These are phyloP conservation scores for Entonaema liquescens DNA, from an alignment of 495 filamentous ascomycete genomes.

Conservation along the genomic window DNA sequence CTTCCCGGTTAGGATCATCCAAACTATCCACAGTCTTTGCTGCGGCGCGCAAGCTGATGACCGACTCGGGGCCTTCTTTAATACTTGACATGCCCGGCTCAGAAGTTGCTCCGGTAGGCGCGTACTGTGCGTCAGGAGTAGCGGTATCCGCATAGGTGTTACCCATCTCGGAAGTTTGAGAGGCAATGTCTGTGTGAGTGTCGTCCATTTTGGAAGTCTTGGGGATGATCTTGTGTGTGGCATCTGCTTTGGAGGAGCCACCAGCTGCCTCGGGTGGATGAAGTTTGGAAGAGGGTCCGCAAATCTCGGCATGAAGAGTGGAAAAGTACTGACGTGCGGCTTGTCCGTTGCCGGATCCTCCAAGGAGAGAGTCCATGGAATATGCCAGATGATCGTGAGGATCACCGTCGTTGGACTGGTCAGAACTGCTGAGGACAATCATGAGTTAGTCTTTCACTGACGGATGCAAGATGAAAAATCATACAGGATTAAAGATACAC, in stretches of 20 bases:
- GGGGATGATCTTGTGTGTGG: no score
- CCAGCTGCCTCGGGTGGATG: not conserved
- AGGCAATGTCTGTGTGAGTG: not conserved
- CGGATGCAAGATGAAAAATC: not conserved
- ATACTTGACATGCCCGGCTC: not conserved
- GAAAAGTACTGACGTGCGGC: conserved; percentile 8
- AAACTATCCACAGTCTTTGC: not conserved
- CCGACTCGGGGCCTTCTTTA: not conserved
- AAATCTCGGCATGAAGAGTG: not conserved
- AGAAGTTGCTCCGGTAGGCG: not conserved
- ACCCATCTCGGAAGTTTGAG: no score
- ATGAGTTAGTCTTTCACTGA: not conserved
- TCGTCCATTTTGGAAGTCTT: not conserved
- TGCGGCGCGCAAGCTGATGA: not conserved
- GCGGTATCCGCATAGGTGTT: no score
- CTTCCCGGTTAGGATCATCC: not conserved
- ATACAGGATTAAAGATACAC: not conserved
- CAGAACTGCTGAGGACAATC: conserved; percentile 1
- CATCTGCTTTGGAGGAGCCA: not conserved
- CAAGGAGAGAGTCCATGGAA: conserved; percentile 1
- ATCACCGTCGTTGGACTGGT: not conserved
- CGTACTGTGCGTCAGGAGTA: not conserved
- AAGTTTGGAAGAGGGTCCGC: not conserved
- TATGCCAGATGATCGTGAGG: not conserved
- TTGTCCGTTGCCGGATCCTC: not conserved